A percentile compares a stretch with the other conserved stretches of the same genome.
phyloP scores from a whole-genome alignment of 139 green algal genomes.

The Tetradesmus obliquus region DNA sequence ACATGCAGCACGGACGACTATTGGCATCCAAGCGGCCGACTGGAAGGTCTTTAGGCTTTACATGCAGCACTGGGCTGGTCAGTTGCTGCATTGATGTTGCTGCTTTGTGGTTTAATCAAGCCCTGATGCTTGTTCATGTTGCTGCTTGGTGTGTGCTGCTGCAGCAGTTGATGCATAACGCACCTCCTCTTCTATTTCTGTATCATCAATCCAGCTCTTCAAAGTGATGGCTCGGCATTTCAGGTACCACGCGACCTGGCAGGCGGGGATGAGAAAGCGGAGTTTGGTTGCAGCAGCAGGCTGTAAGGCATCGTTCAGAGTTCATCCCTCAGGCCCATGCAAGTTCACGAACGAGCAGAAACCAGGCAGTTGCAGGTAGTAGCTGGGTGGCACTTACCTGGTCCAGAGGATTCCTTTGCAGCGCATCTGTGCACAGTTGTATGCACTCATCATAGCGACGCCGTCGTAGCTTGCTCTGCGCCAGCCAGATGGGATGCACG shows the following conservation, averaged over 20 bases:
- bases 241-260: slow-evolving; percentile 81
- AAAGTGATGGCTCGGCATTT: slow-evolving; percentile 81
- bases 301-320: background rate
- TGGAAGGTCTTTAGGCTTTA: too few species aligned
- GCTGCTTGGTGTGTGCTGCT: too few species aligned
- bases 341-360: background rate
- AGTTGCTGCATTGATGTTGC: too few species aligned
- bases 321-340: background rate
- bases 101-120: too few species aligned
- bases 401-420: slow-evolving; percentile 78
- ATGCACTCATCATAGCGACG: slow-evolving; percentile 77
- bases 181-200: slow-evolving; percentile 85
- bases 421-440: slow-evolving; percentile 70
- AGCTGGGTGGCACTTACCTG: slow-evolving; percentile 58
- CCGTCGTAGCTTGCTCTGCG: slow-evolving; percentile 64
- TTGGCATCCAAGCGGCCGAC: too few species aligned
- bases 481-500: slow-evolving; percentile 76
- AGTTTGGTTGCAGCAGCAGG: background rate
- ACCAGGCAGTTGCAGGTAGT: background rate
- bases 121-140: too few species aligned
- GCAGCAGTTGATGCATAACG: background rate
- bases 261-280: background rate
- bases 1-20: too few species aligned
- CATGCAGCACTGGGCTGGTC: too few species aligned
- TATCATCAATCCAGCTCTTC: slow-evolving; percentile 88